Evolutionary conservation across 176 grass and related monocot species (phyloP).

Genomic region (Aegilops speltoides): DNA sequence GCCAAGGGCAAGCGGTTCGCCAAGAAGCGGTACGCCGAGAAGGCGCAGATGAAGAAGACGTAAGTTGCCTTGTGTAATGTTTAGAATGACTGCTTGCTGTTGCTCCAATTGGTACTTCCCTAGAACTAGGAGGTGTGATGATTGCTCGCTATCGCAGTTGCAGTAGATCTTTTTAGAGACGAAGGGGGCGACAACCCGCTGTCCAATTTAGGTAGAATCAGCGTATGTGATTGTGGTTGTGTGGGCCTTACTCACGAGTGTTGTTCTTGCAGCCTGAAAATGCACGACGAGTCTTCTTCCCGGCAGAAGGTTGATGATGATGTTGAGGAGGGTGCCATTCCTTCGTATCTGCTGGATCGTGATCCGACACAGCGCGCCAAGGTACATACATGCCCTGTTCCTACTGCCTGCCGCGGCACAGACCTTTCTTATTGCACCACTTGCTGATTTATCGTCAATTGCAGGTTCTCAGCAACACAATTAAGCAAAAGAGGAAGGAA

Average conservation of each 20-base stretch:
- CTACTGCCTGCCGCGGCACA: neutral
- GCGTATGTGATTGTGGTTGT: neutral
- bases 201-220: neutral
- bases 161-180: neutral
- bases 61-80: conserved; percentile 39
- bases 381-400: conserved; percentile 33
- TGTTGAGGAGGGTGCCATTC: conserved; percentile 78
- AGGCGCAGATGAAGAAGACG: conserved; percentile 95
- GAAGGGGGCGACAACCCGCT: neutral
- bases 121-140: neutral
- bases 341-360: conserved; percentile 89
- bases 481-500: conserved; percentile 91
- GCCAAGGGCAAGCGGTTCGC: conserved; percentile 90
- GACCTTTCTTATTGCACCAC: neutral
- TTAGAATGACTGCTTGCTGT: neutral
- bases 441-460: conserved; percentile 7
- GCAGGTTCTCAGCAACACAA: conserved; percentile 89
- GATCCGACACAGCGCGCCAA: conserved; percentile 73
- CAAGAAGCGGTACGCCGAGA: conserved; percentile 85
- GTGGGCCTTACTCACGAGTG: neutral
- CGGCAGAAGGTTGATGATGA: conserved; percentile 67
- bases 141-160: neutral
- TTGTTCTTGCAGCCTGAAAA: conserved; percentile 58
- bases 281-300: conserved; percentile 85
- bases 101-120: neutral